Conservation (phyloP, 352 stramenopile genomes). For the Pythium guiyangense region DNA sequence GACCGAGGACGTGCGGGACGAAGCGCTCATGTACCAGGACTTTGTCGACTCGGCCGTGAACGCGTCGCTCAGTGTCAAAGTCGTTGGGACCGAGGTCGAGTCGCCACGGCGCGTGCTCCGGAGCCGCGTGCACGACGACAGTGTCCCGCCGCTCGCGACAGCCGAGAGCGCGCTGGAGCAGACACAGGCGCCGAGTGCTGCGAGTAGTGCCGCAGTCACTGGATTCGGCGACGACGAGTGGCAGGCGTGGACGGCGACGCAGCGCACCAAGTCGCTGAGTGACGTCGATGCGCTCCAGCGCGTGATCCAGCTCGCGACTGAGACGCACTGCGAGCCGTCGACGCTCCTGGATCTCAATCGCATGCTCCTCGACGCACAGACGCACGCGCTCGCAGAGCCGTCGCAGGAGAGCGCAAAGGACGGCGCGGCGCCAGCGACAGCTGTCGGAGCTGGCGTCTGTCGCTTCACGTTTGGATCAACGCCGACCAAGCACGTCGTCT, state of each 20-base stretch:
- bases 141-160: neutral
- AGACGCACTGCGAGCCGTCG: conserved; percentile 58
- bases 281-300: conserved; percentile 58
- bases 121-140: neutral
- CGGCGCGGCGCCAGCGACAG: conserved; percentile 13
- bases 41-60: conserved; percentile 63
- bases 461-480: conserved; percentile 43
- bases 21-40: conserved; percentile 56
- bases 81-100: conserved; percentile 28
- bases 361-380: conserved; percentile 36
- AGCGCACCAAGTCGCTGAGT: conserved; percentile 21
- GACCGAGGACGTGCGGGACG: conserved; percentile 42
- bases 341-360: conserved; percentile 55
- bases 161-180: neutral
- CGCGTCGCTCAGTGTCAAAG: conserved; percentile 28
- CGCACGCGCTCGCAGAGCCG: neutral
- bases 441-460: conserved; percentile 23
- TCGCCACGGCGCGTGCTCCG: conserved; percentile 13
- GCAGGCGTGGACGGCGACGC: conserved; percentile 40
- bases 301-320: conserved; percentile 50
- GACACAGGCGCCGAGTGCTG: neutral
- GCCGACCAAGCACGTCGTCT: conserved; percentile 25
- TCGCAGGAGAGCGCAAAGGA: conserved; percentile 3
- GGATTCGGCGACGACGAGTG: conserved; percentile 31
- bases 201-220: conserved; percentile 4